Conservation (phyloP, 768 basidiomycete genomes). For the Dioszegia hungarica region DNA sequence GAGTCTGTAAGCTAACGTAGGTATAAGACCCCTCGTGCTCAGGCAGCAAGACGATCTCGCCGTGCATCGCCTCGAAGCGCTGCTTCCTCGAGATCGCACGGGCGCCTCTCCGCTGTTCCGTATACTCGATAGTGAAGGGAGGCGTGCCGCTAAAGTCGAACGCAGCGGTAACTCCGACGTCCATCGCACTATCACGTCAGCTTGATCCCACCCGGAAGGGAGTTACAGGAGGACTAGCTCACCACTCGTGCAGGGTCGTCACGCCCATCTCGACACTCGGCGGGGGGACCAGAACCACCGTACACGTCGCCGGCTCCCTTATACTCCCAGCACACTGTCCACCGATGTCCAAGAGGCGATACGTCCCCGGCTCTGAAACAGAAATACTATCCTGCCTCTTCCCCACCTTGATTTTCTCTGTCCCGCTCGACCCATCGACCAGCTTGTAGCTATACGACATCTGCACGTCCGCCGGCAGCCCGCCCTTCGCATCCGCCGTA, state of each 20-base stretch:
- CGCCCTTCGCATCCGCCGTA: conserved; percentile 60
- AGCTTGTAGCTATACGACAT: conserved; percentile 62
- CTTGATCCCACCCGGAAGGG: neutral
- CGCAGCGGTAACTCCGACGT: conserved; percentile 83
- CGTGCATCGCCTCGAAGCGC: conserved; percentile 62
- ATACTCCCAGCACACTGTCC: conserved; percentile 81
- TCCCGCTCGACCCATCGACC: conserved; percentile 57
- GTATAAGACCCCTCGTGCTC: conserved; percentile 83
- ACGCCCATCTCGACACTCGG: conserved; percentile 83
- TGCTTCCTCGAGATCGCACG: conserved; percentile 51
- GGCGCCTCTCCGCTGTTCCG: conserved; percentile 59
- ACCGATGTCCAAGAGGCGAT: conserved; percentile 63
- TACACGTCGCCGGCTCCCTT: conserved; percentile 73
- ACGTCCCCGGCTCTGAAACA: conserved; percentile 66
- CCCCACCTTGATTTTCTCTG: conserved; percentile 59
- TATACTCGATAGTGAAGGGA: conserved; percentile 80
- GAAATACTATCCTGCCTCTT: conserved; percentile 31
- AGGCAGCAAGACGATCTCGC: conserved; percentile 77
- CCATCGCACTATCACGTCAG: conserved; percentile 51
- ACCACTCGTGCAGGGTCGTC: conserved; percentile 89
- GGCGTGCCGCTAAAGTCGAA: conserved; percentile 81
- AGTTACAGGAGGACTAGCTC: conserved; percentile 28
- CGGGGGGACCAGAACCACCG: conserved; percentile 57
- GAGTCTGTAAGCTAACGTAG: conserved; percentile 53
- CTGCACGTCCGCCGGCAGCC: conserved; percentile 47